Percentiles rank a stretch among this genome's conserved stretches.
These are phyloP conservation scores for Neurospora sp. DNA, from an alignment of 495 filamentous ascomycete species.

Conservation along the genomic window DNA sequence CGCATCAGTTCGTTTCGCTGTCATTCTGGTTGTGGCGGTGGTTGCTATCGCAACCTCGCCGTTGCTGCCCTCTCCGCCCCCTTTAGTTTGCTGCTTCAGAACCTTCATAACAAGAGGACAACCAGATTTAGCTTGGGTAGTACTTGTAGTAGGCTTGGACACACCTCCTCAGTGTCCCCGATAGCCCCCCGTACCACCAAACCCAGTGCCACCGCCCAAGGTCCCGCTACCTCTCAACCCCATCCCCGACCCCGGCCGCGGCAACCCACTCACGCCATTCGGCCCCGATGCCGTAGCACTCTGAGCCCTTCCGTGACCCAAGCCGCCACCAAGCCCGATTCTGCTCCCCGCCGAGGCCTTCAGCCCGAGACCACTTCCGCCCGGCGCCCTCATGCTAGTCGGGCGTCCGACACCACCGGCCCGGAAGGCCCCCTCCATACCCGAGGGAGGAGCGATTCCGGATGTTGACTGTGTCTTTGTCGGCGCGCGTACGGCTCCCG, in stretches of 20 bases:
- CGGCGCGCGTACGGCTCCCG: neutral
- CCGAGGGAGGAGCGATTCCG: neutral
- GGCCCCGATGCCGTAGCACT: constrained; percentile 17
- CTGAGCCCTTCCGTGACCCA: constrained; percentile 31
- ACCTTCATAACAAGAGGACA: neutral
- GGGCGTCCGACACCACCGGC: constrained; percentile 16
- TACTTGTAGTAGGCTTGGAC: neutral
- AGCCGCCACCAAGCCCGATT: constrained; percentile 23
- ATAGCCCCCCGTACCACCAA: constrained; percentile 12
- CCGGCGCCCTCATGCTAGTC: constrained; percentile 36
- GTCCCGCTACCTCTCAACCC: constrained; percentile 44
- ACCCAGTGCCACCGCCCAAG: constrained; percentile 60
- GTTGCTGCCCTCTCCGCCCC: neutral
- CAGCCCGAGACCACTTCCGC: constrained; percentile 6
- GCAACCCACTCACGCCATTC: constrained; percentile 24
- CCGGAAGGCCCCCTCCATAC: constrained; percentile 4
- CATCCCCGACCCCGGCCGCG: constrained; percentile 31
- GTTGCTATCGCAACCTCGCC: neutral
- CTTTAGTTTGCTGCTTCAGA: neutral
- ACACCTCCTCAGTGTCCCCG: constrained; percentile 1
- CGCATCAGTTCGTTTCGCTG: neutral
- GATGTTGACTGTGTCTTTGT: neutral
- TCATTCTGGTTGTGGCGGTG: neutral
- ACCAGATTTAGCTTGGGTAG: neutral
- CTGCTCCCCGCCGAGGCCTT: constrained; percentile 24